Conservation (phyloP, 495 filamentous ascomycete genomes). For the Penicillium macrosclerotiorum region DNA sequence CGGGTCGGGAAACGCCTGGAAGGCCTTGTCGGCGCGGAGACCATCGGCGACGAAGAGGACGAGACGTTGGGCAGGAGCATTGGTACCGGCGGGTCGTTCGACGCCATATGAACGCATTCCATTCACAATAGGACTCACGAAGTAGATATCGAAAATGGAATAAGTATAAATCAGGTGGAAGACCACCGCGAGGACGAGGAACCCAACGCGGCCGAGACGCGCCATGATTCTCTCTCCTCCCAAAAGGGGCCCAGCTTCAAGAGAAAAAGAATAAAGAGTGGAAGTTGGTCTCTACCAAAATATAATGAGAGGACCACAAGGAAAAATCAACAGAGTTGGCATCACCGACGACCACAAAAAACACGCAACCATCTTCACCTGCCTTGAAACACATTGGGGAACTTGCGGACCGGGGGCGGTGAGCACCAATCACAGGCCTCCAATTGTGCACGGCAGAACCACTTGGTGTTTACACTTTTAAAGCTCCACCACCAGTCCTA, state of each 20-base stretch:
- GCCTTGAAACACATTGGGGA: slow-evolving; percentile 19
- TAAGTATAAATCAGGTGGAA: slow-evolving; percentile 95
- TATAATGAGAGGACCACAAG: slow-evolving; percentile 6
- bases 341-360: slow-evolving; percentile 8
- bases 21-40: slow-evolving; percentile 95
- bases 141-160: slow-evolving; percentile 99
- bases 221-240: slow-evolving; percentile 56
- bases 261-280: slow-evolving; percentile 13
- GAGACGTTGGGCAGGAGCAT: slow-evolving; percentile 82
- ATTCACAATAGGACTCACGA: slow-evolving; percentile 94
- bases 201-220: slow-evolving; percentile 78
- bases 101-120: slow-evolving; percentile 84
- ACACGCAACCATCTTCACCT: neutral
- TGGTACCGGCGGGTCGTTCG: slow-evolving; percentile 55
- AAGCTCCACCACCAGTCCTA: too few species aligned
- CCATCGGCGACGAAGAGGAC: slow-evolving; percentile 98
- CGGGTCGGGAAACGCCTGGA: slow-evolving; percentile 90
- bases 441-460: slow-evolving; percentile 26
- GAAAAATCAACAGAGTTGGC: slow-evolving; percentile 22
- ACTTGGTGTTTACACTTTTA: slow-evolving; percentile 11
- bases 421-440: slow-evolving; percentile 31
- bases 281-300: slow-evolving; percentile 18
- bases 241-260: slow-evolving; percentile 1
- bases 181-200: slow-evolving; percentile 84
- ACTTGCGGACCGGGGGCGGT: slow-evolving; percentile 28